Percentiles rank a stretch among this genome's conserved stretches.
Evolutionary conservation across 495 filamentous ascomycete genomes (phyloP).

Genomic region (Penicillium coffeae): DNA sequence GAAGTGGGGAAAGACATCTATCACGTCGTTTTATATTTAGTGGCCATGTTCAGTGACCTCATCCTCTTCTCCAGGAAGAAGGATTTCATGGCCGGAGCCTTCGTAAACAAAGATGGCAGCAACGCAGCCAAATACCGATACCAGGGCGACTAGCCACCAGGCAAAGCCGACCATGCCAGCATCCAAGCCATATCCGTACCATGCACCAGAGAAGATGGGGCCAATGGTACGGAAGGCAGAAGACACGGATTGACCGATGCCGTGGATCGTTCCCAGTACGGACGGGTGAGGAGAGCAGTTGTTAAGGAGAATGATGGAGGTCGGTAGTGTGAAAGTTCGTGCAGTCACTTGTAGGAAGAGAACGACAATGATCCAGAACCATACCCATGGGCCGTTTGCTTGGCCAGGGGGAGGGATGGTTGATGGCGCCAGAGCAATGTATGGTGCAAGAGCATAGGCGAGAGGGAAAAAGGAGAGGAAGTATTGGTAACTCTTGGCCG

Average conservation of each 20-base stretch:
- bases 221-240: constrained; percentile 70
- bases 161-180: constrained; percentile 70
- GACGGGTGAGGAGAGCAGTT: constrained; percentile 79
- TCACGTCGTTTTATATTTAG: constrained; percentile 17
- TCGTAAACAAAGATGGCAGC: constrained; percentile 68
- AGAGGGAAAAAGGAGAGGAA: constrained; percentile 70
- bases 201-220: constrained; percentile 64
- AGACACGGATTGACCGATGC: constrained; percentile 70
- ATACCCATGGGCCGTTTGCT: constrained; percentile 63
- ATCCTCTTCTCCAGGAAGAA: constrained; percentile 65
- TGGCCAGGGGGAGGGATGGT: constrained; percentile 54
- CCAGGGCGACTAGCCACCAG: constrained; percentile 66
- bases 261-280: constrained; percentile 79
- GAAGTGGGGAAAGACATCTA: constrained; percentile 4
- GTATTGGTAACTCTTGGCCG: constrained; percentile 61
- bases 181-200: constrained; percentile 68
- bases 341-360: constrained; percentile 71
- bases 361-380: constrained; percentile 63
- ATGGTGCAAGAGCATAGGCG: constrained; percentile 68
- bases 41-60: constrained; percentile 27
- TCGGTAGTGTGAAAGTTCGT: constrained; percentile 78
- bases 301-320: constrained; percentile 74
- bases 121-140: constrained; percentile 58
- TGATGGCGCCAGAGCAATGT: constrained; percentile 66
- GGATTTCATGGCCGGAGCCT: constrained; percentile 68